These are phyloP conservation scores for Xylaria scruposa DNA, from an alignment of 495 filamentous ascomycete species.

Conservation along the genomic window DNA sequence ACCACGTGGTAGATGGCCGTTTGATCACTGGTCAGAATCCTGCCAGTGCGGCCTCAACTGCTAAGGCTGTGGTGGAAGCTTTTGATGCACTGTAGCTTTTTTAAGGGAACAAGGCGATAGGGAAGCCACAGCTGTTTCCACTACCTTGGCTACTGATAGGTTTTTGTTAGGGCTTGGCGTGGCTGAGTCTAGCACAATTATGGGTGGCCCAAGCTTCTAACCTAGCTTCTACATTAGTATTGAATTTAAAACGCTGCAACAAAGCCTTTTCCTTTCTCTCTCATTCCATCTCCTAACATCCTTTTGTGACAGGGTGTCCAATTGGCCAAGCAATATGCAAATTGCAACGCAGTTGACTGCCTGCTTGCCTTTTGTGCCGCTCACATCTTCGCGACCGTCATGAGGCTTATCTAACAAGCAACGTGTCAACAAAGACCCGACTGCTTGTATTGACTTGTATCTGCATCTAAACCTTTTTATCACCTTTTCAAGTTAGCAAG, in stretches of 20 bases:
- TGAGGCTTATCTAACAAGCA: constrained; percentile 32
- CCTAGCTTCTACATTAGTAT: neutral
- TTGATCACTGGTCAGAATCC: constrained; percentile 46
- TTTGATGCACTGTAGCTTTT: constrained; percentile 47
- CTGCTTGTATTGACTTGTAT: neutral
- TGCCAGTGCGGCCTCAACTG: constrained; percentile 45
- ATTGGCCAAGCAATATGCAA: constrained; percentile 43
- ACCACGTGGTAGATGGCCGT: constrained; percentile 48
- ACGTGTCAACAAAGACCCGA: constrained; percentile 12
- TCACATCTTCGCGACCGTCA: constrained; percentile 30
- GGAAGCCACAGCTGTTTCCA: neutral
- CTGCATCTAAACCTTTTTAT: neutral
- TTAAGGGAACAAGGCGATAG: too few species aligned
- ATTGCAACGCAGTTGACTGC: constrained; percentile 33
- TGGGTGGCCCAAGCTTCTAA: constrained; percentile 21
- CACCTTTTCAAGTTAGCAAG: neutral
- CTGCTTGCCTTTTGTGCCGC: constrained; percentile 34
- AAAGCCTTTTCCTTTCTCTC: constrained; percentile 10
- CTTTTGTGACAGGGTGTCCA: constrained; percentile 26
- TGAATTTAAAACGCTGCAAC: constrained; percentile 10
- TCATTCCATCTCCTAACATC: constrained; percentile 25
- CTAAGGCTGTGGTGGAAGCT: constrained; percentile 51
- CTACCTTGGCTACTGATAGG: too few species aligned
- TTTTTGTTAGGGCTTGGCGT: constrained; percentile 7
- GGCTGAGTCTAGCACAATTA: neutral